Evolutionary conservation across 163 green algal genomes (phyloP).

Genomic region (Chlorella variabilis): DNA sequence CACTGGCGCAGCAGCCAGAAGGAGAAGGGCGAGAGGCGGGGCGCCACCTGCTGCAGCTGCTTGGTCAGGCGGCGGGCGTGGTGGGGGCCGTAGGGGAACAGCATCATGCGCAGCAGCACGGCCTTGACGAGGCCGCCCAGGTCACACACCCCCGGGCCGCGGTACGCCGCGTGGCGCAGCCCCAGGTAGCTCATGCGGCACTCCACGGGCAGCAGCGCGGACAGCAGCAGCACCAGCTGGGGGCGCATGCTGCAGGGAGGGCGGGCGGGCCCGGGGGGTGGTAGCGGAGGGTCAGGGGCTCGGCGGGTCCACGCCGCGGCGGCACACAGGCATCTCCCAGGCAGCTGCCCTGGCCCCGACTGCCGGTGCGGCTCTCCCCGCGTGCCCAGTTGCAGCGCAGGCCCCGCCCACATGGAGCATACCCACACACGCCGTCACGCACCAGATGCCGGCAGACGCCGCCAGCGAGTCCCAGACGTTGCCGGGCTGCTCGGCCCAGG

Average conservation of each 20-base stretch:
- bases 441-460: conserved; percentile 18
- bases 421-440: neutral
- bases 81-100: neutral
- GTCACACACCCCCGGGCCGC: conserved; percentile 5
- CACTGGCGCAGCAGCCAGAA: conserved; percentile 36
- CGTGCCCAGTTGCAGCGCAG: too few relatives aligned
- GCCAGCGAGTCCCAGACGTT: conserved; percentile 34
- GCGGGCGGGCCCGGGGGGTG: too few relatives aligned
- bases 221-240: conserved; percentile 34
- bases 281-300: neutral
- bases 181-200: conserved; percentile 31
- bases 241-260: conserved; percentile 27
- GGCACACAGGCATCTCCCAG: too few relatives aligned
- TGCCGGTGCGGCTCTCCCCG: neutral
- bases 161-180: conserved; percentile 36
- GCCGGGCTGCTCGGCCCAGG: conserved; percentile 10
- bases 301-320: neutral
- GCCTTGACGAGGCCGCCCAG: conserved; percentile 30
- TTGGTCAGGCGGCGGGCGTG: conserved; percentile 19
- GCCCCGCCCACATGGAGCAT: neutral
- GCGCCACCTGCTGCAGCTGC: conserved; percentile 23
- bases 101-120: conserved; percentile 38
- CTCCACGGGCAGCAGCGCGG: conserved; percentile 32
- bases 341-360: too few relatives aligned
- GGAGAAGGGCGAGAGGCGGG: conserved; percentile 22